phyloP scores from a whole-genome alignment of 768 basidiomycete species.

The Russula sp. region DNA sequence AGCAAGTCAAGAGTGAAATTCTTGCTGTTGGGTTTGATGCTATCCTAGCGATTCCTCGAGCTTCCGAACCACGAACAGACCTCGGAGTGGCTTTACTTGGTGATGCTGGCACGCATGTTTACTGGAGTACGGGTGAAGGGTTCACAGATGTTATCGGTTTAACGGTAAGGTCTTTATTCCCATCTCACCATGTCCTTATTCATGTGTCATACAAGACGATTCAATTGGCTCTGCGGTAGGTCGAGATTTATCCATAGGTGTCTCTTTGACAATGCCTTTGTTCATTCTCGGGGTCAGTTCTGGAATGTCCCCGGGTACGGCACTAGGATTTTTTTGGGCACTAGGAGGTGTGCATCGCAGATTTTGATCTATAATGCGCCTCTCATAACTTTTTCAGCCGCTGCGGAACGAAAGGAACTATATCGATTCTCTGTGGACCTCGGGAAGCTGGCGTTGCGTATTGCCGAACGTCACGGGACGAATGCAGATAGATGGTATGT shows the following conservation, averaged over 20 bases:
- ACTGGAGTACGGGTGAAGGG: constrained; percentile 59
- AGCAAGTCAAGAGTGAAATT: constrained; percentile 68
- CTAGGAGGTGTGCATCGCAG: constrained; percentile 48
- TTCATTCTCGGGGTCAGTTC: constrained; percentile 40
- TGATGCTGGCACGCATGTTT: constrained; percentile 69
- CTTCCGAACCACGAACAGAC: constrained; percentile 56
- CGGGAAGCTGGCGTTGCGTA: constrained; percentile 60
- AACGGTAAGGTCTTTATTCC: constrained; percentile 44
- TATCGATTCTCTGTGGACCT: constrained; percentile 68
- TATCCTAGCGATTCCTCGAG: constrained; percentile 59
- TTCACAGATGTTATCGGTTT: constrained; percentile 64
- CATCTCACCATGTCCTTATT: not conserved
- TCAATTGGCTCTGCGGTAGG: constrained; percentile 58
- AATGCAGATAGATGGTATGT: constrained; percentile 65
- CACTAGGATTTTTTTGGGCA: constrained; percentile 72
- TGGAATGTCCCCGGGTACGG: constrained; percentile 67
- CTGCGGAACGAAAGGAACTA: constrained; percentile 58
- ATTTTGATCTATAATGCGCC: not conserved
- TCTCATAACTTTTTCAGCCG: constrained; percentile 39
- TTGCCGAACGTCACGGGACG: constrained; percentile 63
- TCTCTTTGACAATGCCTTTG: too few species aligned
- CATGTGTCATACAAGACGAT: constrained; percentile 47
- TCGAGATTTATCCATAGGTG: not conserved
- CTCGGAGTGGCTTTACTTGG: constrained; percentile 64
- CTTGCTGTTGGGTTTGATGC: constrained; percentile 66